Evolutionary conservation across 768 basidiomycete species (phyloP).

Genomic region (Mycena sanguinolenta): DNA sequence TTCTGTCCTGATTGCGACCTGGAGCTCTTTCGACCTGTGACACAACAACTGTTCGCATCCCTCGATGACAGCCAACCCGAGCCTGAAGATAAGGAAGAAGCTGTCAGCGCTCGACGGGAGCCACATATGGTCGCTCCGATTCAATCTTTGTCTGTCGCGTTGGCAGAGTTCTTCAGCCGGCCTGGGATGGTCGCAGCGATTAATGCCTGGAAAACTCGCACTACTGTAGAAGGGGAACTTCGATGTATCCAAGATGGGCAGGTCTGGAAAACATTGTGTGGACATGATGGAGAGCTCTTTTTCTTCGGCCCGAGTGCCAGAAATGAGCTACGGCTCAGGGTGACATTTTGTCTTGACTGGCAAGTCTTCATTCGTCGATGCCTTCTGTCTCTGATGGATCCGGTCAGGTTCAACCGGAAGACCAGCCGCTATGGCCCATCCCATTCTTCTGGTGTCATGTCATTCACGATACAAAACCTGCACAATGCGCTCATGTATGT

Average conservation of each 20-base stretch:
- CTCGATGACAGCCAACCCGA: not conserved
- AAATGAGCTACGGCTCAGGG: slow-evolving; percentile 37
- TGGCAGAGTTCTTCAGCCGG: slow-evolving; percentile 28
- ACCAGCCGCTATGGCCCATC: slow-evolving; percentile 37
- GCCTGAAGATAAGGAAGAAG: not conserved
- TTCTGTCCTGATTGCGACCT: slow-evolving; percentile 13
- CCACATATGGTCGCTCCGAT: slow-evolving; percentile 32
- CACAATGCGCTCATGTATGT: slow-evolving; percentile 26
- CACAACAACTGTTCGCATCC: not conserved
- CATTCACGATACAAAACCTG: slow-evolving; percentile 38
- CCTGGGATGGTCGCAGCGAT: slow-evolving; percentile 26
- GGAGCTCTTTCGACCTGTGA: slow-evolving; percentile 7
- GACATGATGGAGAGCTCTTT: slow-evolving; percentile 28
- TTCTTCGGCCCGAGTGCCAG: slow-evolving; percentile 24
- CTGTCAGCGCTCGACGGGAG: not conserved
- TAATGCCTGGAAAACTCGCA: slow-evolving; percentile 28
- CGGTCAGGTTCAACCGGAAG: slow-evolving; percentile 31
- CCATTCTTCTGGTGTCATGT: slow-evolving; percentile 41
- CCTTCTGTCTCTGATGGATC: not conserved
- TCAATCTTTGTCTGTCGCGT: slow-evolving; percentile 24
- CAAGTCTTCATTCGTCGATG: not conserved
- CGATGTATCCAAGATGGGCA: slow-evolving; percentile 33
- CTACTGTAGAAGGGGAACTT: not conserved
- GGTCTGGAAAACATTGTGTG: no score
- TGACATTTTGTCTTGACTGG: slow-evolving; percentile 39